Evolutionary conservation across 2,329 filamentous ascomycete genomes (phyloP).

Genomic region (Xylaria sp.): DNA sequence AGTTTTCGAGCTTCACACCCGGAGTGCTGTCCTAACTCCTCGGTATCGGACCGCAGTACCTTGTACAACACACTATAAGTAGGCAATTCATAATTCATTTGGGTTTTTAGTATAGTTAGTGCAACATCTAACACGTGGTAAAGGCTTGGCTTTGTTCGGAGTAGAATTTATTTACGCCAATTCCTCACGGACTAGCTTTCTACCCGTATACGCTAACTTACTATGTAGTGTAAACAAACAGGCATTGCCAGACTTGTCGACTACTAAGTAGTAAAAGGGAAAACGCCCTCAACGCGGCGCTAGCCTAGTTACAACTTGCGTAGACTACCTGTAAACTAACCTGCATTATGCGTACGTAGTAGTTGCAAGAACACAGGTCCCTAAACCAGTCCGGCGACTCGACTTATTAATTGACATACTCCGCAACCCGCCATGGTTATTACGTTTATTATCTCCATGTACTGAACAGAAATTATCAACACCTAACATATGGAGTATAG

Average conservation of each 20-base stretch:
- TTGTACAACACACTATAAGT: slow-evolving; percentile 3
- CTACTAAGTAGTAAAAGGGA: no score
- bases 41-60: neutral
- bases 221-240: no score
- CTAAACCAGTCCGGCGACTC: neutral
- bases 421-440: neutral
- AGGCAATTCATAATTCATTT: neutral
- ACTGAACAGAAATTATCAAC: neutral
- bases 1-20: neutral
- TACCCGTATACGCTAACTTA: no score
- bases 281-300: neutral
- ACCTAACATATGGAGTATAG: slow-evolving; percentile 20
- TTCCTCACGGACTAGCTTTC: neutral
- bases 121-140: slow-evolving; percentile 31
- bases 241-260: no score
- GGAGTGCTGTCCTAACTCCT: neutral
- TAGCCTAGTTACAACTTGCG: neutral
- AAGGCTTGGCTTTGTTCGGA: slow-evolving; percentile 22
- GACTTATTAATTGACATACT: slow-evolving; percentile 1
- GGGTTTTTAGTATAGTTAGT: slow-evolving; percentile 11
- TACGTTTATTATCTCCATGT: neutral
- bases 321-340: no score
- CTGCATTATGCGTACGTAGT: no score
- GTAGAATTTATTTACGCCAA: neutral
- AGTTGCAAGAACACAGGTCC: neutral